Base-by-base conservation (phyloP, 2,329 filamentous ascomycete genomes). In the Fusarium sp. region DNA sequence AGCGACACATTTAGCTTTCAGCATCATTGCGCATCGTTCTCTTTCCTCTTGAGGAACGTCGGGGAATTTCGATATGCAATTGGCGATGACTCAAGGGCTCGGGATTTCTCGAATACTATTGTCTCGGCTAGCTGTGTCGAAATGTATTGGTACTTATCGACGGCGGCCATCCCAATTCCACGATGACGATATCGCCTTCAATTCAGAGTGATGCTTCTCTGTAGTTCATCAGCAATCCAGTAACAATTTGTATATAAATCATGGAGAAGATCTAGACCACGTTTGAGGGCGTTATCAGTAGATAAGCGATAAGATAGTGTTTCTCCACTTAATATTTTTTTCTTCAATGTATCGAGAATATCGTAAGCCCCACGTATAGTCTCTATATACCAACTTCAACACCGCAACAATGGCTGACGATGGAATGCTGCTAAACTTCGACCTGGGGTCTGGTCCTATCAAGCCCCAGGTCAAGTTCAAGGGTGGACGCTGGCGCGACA, bases 391-490 rank as follows among this genome's bases (percentile, higher is more conserved):
- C 40, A 59, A 62, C 67, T 30, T 64, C 34, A 55, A 50, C 63
- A 63, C 51, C 51, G 55, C 64, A 57, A 69, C 40, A 65, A 98
- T 98, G 94, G 93, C 93, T 54, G 94, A 98, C 84, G 93, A 97
- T 89, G 94, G 94, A 73, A 92, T 99, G 89, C 87, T 98, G 60
- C 85, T 98, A 78, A 98, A 98, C 76, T 98, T 98, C 78, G 90
- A 93, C 74, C 84, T 97, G 60, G 87, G 88, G 28, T 89, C 93
- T 65, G 87, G 84, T 20, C 87, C 91, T 14, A 78, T 93, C 56
- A 86, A 90, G 64, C 84, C 87, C 8, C 82, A 87, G 56, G 83
- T 87, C 65, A 89, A 86, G 72, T 93, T 97, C 80, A 96, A 92
- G 78, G 96, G 96, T 72, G 96, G 96, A n/a, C 88, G 89, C 74